phyloP scores from a whole-genome alignment of 1,284 basidiomycete genomes.

The Naganishia liquefaciens region DNA sequence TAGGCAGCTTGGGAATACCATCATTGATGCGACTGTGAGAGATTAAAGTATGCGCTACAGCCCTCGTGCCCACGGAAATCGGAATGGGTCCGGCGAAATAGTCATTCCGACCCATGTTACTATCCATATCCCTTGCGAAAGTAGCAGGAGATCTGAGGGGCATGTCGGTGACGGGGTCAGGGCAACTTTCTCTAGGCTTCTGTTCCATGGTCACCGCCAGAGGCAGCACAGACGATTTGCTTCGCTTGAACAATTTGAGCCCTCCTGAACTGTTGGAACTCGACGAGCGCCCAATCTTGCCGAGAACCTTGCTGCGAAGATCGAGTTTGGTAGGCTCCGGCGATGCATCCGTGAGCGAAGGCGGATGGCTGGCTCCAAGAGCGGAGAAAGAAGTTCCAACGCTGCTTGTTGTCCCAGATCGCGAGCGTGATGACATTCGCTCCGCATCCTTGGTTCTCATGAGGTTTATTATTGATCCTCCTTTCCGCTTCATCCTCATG shows the following conservation, averaged over 20 bases:
- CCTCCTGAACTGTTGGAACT: not conserved
- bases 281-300: constrained; percentile 12
- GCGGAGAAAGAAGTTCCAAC: not conserved
- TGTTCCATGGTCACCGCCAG: not conserved
- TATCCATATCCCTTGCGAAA: not conserved
- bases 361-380: not conserved
- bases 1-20: not conserved
- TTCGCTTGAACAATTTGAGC: constrained; percentile 1
- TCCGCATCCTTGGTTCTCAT: constrained; percentile 5
- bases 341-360: not conserved
- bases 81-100: constrained; percentile 3
- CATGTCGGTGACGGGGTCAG: no score
- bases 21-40: not conserved
- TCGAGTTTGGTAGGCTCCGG: not conserved
- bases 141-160: not conserved
- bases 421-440: not conserved
- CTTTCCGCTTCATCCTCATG: constrained; percentile 22
- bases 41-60: not conserved
- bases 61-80: not conserved
- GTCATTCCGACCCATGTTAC: not conserved
- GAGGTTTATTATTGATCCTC: constrained; percentile 10
- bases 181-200: no score
- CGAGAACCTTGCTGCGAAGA: not conserved
- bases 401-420: constrained; percentile 18
- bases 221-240: not conserved